phyloP scores from a whole-genome alignment of 805 yeast genomes.

The Debaryomyces maramus region DNA sequence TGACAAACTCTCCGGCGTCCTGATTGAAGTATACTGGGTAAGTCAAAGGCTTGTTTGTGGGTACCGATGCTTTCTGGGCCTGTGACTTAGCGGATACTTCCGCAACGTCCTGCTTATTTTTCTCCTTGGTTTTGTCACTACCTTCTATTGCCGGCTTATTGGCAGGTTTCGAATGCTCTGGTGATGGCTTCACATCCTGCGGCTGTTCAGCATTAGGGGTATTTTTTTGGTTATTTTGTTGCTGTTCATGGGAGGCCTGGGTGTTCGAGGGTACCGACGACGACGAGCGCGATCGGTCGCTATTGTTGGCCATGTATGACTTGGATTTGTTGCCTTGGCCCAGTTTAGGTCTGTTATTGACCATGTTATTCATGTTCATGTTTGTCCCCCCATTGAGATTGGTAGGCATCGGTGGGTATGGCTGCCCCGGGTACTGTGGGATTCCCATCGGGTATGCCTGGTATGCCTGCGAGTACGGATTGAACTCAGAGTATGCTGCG shows the following conservation, averaged over 20 bases:
- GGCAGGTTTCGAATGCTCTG: neutral
- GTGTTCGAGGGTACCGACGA: neutral
- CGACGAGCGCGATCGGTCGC: neutral
- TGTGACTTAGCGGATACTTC: neutral
- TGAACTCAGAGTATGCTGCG: slow-evolving; percentile 3
- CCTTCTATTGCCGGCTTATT: neutral
- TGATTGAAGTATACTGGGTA: slow-evolving; percentile 14
- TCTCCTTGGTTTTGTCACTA: slow-evolving; percentile 1
- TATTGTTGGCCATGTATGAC: neutral
- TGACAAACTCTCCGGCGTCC: slow-evolving; percentile 6
- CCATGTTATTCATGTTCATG: slow-evolving; percentile 2
- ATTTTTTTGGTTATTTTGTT: slow-evolving; percentile 1
- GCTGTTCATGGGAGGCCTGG: neutral
- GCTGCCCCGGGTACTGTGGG: slow-evolving; percentile 5
- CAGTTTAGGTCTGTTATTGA: slow-evolving; percentile 3
- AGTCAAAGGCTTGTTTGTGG: slow-evolving; percentile 1
- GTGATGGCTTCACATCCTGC: neutral
- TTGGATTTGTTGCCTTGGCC: neutral
- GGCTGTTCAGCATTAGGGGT: neutral
- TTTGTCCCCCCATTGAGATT: neutral
- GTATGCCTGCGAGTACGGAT: slow-evolving; percentile 4
- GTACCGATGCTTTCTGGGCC: neutral
- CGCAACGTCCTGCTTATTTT: neutral
- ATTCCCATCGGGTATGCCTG: slow-evolving; percentile 2
- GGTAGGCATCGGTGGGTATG: slow-evolving; percentile 2